Evolutionary conservation across 306 rosid genomes (phyloP).

Genomic region (Dryas drummondii): DNA sequence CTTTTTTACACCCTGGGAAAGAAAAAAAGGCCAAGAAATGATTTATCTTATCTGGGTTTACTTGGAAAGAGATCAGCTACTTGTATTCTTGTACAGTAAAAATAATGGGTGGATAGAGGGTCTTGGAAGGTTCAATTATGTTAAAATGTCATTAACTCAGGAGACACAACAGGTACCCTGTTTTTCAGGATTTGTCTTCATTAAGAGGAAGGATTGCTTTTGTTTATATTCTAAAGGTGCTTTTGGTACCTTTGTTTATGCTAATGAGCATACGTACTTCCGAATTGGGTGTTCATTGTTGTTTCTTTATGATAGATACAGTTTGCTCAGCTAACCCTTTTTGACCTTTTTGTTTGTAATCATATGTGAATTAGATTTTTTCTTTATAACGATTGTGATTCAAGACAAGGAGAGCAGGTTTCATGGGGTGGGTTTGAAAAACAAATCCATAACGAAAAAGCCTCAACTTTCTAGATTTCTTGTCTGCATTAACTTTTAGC

Average conservation of each 20-base stretch:
- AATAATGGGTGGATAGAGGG: not conserved
- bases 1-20: slow-evolving; percentile 59
- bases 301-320: slow-evolving; percentile 26
- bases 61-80: not conserved
- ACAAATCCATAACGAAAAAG: slow-evolving; percentile 25
- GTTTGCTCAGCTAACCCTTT: slow-evolving; percentile 20
- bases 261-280: not conserved
- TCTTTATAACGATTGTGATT: not conserved
- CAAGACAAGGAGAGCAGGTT: slow-evolving; percentile 21
- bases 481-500: slow-evolving; percentile 11
- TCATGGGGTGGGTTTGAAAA: slow-evolving; percentile 28
- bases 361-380: not conserved
- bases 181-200: slow-evolving; percentile 19
- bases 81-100: slow-evolving; percentile 18
- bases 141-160: slow-evolving; percentile 33
- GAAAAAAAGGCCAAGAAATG: slow-evolving; percentile 62
- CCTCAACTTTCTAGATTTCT: slow-evolving; percentile 10
- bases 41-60: slow-evolving; percentile 11
- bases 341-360: not conserved
- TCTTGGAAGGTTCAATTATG: slow-evolving; percentile 23
- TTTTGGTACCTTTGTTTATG: not conserved
- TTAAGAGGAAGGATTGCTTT: slow-evolving; percentile 25
- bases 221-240: slow-evolving; percentile 19
- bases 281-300: slow-evolving; percentile 7
- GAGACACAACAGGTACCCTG: slow-evolving; percentile 30